phyloP scores from a whole-genome alignment of 805 yeast genomes.

The Teunomyces pallodes region DNA sequence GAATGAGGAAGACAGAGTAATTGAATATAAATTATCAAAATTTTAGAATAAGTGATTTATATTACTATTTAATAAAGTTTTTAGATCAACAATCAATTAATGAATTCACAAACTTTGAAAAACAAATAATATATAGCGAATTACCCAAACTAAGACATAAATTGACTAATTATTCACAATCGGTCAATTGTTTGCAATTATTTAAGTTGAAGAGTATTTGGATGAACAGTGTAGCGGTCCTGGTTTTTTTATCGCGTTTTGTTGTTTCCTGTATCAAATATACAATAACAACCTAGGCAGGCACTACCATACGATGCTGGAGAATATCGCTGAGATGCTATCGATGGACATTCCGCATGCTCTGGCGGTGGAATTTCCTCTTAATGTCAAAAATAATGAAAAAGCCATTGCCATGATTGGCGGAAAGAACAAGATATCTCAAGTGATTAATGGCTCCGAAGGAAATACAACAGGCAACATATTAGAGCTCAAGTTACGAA shows the following conservation, averaged over 20 bases:
- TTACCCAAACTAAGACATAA: too few relatives aligned
- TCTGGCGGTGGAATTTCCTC: slow-evolving; percentile 75
- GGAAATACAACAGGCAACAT: slow-evolving; percentile 32
- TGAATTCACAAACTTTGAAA: too few relatives aligned
- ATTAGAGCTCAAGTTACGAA: slow-evolving; percentile 40
- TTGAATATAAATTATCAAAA: too few relatives aligned
- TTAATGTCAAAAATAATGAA: slow-evolving; percentile 59
- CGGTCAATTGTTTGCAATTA: too few relatives aligned
- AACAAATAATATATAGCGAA: too few relatives aligned
- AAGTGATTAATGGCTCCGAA: slow-evolving; percentile 38
- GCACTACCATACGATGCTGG: not conserved
- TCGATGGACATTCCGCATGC: slow-evolving; percentile 73
- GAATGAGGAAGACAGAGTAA: too few relatives aligned
- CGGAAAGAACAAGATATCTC: slow-evolving; percentile 46
- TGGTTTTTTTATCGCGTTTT: not conserved
- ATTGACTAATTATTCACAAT: too few relatives aligned
- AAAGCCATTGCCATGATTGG: slow-evolving; percentile 71
- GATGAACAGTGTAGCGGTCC: not conserved
- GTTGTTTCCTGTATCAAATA: not conserved
- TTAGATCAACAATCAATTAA: too few relatives aligned
- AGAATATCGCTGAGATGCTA: slow-evolving; percentile 46
- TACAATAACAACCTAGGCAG: not conserved
- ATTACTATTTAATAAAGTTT: too few relatives aligned
- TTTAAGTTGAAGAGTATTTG: not conserved
- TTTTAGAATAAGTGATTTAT: too few relatives aligned